These are phyloP conservation scores for Pezicula radicicola DNA, from an alignment of 2,329 filamentous ascomycete species.

Conservation along the genomic window DNA sequence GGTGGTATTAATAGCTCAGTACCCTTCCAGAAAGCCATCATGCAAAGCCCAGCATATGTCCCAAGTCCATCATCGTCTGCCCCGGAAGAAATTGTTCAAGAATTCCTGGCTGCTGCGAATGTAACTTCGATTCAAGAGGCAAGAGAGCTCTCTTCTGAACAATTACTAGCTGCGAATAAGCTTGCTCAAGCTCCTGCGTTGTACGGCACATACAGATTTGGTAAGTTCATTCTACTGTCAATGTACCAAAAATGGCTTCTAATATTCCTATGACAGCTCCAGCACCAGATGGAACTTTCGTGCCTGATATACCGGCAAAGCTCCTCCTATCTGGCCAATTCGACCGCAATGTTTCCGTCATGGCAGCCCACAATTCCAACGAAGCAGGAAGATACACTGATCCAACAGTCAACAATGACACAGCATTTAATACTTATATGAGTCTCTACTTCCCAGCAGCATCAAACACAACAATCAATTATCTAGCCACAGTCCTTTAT, in stretches of 20 bases:
- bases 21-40: constrained; percentile 35
- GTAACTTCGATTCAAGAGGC: constrained; percentile 30
- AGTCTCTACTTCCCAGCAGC: background rate
- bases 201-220: constrained; percentile 37
- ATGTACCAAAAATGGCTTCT: background rate
- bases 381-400: constrained; percentile 35
- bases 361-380: constrained; percentile 38
- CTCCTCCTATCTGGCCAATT: constrained; percentile 39
- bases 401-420: constrained; percentile 14
- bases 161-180: background rate
- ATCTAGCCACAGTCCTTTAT: background rate
- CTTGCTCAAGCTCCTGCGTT: constrained; percentile 30
- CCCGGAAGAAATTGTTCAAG: constrained; percentile 4
- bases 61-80: constrained; percentile 1
- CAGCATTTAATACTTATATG: constrained; percentile 1
- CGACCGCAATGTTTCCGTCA: constrained; percentile 38
- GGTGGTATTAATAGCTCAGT: constrained; percentile 30
- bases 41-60: constrained; percentile 15
- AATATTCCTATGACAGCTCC: constrained; percentile 31
- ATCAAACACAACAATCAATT: background rate
- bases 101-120: constrained; percentile 29
- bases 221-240: constrained; percentile 3
- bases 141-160: constrained; percentile 11
- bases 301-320: constrained; percentile 39
- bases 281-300: constrained; percentile 43